phyloP scores from a whole-genome alignment of 163 green algal species.

The Prototheca wickerhamii region DNA sequence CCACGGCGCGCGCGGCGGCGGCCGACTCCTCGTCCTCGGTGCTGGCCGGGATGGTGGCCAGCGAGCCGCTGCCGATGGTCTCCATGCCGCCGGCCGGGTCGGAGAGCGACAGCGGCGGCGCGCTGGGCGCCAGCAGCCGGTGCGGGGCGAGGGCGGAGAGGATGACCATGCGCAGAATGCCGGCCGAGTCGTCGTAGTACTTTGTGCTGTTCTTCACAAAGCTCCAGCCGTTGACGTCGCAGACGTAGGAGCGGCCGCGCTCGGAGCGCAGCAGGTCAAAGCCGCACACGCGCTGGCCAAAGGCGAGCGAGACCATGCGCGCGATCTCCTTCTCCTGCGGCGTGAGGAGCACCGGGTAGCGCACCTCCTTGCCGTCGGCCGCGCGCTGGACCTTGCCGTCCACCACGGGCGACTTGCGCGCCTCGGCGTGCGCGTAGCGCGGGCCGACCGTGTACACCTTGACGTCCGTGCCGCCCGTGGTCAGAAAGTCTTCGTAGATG shows the following conservation, averaged over 20 bases:
- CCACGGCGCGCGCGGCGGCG: neutral
- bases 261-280: conserved; percentile 94
- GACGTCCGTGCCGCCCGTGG: conserved; percentile 84
- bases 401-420: conserved; percentile 91
- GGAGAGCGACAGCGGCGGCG: conserved; percentile 7
- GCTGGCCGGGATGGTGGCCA: neutral
- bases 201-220: conserved; percentile 99
- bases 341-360: conserved; percentile 91
- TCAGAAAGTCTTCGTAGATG: conserved; percentile 97
- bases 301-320: conserved; percentile 82
- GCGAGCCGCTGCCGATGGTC: neutral
- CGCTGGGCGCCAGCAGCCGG: conserved; percentile 36
- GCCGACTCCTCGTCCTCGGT: neutral
- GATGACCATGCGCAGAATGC: conserved; percentile 73
- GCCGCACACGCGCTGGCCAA: conserved; percentile 92
- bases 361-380: conserved; percentile 91
- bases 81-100: neutral
- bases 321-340: conserved; percentile 96
- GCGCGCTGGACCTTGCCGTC: conserved; percentile 89
- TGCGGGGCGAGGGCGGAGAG: conserved; percentile 66
- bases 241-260: conserved; percentile 81
- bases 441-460: conserved; percentile 86
- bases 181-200: conserved; percentile 81
- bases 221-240: conserved; percentile 97
- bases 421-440: conserved; percentile 93